Conservation (phyloP, 202 grass and related monocot genomes). For the Panicum virgatum region DNA sequence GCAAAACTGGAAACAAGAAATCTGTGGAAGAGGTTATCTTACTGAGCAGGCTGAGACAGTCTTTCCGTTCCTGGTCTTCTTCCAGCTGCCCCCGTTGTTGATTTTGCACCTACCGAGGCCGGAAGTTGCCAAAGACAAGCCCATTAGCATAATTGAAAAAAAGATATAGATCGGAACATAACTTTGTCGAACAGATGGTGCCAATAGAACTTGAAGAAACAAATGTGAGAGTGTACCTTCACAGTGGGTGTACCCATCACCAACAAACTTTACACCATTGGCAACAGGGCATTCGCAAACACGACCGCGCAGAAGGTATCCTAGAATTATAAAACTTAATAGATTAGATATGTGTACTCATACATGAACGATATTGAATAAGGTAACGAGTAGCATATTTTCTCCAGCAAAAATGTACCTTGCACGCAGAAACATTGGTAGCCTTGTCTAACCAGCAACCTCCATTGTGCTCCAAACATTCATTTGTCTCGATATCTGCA, state of each 20-base stretch:
- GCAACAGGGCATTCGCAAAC: slow-evolving; percentile 75
- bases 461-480: slow-evolving; percentile 93
- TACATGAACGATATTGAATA: neutral
- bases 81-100: slow-evolving; percentile 92
- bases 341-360: slow-evolving; percentile 7
- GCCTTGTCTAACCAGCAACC: slow-evolving; percentile 78
- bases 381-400: neutral
- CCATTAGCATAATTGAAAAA: neutral
- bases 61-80: slow-evolving; percentile 65
- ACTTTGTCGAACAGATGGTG: neutral
- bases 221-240: slow-evolving; percentile 61
- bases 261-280: slow-evolving; percentile 71
- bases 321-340: slow-evolving; percentile 32
- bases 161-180: neutral
- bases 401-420: slow-evolving; percentile 41
- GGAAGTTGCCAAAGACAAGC: slow-evolving; percentile 59
- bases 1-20: slow-evolving; percentile 11
- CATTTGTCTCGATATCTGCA: slow-evolving; percentile 84
- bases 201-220: neutral
- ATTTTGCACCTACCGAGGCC: slow-evolving; percentile 77
- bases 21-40: slow-evolving; percentile 39
- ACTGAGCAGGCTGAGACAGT: slow-evolving; percentile 76
- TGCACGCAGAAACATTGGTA: slow-evolving; percentile 75
- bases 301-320: slow-evolving; percentile 87
- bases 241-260: slow-evolving; percentile 81